phyloP scores from a whole-genome alignment of 208 protist species.

The Histomonas meleagridis region DNA sequence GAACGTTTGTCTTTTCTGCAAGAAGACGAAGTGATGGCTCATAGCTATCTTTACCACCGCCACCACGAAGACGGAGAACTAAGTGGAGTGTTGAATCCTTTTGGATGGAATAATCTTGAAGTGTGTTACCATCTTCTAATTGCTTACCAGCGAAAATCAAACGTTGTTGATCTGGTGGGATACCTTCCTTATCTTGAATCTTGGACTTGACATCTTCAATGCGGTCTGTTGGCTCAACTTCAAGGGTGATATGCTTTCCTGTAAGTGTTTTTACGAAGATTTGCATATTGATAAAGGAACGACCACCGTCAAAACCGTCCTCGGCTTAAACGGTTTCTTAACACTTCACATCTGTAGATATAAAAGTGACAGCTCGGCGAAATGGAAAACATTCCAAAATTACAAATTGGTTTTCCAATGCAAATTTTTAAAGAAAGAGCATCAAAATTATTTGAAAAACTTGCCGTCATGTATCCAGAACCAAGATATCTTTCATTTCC shows the following conservation, averaged over 20 bases:
- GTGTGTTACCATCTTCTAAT: conserved; percentile 61
- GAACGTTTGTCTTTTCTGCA: conserved; percentile 17
- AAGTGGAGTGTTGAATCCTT: conserved; percentile 92
- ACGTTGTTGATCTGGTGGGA: conserved; percentile 60
- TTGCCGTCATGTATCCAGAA: too few relatives aligned
- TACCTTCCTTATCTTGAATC: conserved; percentile 93
- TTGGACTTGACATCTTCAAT: conserved; percentile 91
- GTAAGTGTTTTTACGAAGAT: conserved; percentile 88
- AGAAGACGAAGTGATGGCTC: conserved; percentile 3
- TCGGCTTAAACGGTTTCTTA: too few relatives aligned
- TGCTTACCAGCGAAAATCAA: conserved; percentile 64
- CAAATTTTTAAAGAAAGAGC: too few relatives aligned
- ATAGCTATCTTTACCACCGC: conserved; percentile 93
- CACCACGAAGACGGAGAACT: conserved; percentile 71
- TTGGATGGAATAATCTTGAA: conserved; percentile 63
- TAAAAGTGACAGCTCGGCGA: too few relatives aligned
- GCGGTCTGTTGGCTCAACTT: conserved; percentile 82
- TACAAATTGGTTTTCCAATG: too few relatives aligned
- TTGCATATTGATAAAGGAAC: conserved; percentile 64
- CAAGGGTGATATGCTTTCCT: conserved; percentile 91
- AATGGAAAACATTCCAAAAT: too few relatives aligned
- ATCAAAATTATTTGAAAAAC: too few relatives aligned
- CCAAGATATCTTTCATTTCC: too few relatives aligned
- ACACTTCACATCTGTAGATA: too few relatives aligned
- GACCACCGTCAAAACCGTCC: too few relatives aligned